Conservation (phyloP, 2,329 filamentous ascomycete genomes). For the Didymellaceae sp. region DNA sequence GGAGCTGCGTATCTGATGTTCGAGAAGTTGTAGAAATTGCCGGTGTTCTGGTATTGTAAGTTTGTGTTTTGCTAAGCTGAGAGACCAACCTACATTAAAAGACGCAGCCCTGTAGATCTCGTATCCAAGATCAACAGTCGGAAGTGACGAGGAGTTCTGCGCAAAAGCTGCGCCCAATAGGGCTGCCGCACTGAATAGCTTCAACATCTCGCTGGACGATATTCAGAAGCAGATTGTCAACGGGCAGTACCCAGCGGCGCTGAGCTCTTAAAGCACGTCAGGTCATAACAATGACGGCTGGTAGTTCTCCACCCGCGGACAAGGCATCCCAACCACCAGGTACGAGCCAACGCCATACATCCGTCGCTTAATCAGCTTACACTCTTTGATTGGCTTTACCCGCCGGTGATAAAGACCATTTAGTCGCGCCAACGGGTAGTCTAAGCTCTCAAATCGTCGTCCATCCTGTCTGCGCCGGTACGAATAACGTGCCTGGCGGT, state of each 20-base stretch:
- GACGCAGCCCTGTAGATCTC: conserved; percentile 57
- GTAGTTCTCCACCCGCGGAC: conserved; percentile 1
- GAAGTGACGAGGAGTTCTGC: conserved; percentile 42
- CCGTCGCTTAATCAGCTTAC: not conserved
- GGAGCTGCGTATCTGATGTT: conserved; percentile 65
- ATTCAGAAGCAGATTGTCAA: not conserved
- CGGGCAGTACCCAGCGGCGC: not conserved
- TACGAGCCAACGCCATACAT: not conserved
- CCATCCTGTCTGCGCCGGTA: conserved; percentile 1
- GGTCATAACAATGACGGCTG: conserved; percentile 1
- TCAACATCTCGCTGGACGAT: conserved; percentile 26
- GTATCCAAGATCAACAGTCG: conserved; percentile 62
- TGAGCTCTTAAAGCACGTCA: conserved; percentile 8
- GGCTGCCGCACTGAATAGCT: conserved; percentile 26
- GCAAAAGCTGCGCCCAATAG: conserved; percentile 32
- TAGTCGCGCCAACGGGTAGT: not conserved
- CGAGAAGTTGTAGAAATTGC: conserved; percentile 60
- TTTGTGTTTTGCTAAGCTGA: not conserved
- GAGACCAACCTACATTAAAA: conserved; percentile 50
- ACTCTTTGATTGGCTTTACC: not conserved
- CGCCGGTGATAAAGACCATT: not conserved
- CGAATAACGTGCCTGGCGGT: not conserved
- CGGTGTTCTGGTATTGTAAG: conserved; percentile 40
- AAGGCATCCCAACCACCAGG: conserved; percentile 8
- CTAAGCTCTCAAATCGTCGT: not conserved